phyloP scores from a whole-genome alignment of 2,329 filamentous ascomycete species.

The Pseudogymnoascus sp. region DNA sequence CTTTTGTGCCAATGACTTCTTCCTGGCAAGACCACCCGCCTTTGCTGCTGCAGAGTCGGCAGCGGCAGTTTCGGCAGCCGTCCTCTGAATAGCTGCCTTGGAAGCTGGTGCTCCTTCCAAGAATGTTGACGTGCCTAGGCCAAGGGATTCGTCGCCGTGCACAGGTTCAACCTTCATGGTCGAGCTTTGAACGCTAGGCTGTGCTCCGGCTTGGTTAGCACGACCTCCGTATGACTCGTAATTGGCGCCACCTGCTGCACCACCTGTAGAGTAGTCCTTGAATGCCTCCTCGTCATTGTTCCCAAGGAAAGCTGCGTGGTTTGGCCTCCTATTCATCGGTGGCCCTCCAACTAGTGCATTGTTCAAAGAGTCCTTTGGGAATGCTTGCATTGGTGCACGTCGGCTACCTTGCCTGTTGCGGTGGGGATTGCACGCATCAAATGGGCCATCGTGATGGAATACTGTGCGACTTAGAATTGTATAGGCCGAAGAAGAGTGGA shows the following conservation, averaged over 20 bases:
- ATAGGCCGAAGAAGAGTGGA: not conserved
- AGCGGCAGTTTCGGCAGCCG: conserved; percentile 52
- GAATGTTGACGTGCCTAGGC: conserved; percentile 90
- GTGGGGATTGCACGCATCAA: conserved; percentile 91
- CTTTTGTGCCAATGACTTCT: conserved; percentile 90
- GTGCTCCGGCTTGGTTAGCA: conserved; percentile 29
- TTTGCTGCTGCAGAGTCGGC: conserved; percentile 44
- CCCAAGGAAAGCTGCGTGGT: conserved; percentile 84
- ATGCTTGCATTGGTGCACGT: conserved; percentile 90
- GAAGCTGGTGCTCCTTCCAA: conserved; percentile 88
- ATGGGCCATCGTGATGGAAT: conserved; percentile 95
- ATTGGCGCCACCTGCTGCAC: conserved; percentile 30
- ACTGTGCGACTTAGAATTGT: conserved; percentile 42
- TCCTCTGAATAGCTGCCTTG: conserved; percentile 65
- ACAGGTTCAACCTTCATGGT: conserved; percentile 59
- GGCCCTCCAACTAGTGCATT: conserved; percentile 84
- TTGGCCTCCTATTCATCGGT: conserved; percentile 70
- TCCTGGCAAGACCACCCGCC: conserved; percentile 59
- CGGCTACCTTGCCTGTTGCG: conserved; percentile 78
- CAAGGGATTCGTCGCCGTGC: conserved; percentile 74
- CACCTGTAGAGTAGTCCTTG: conserved; percentile 55
- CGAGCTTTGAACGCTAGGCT: conserved; percentile 55
- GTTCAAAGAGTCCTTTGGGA: conserved; percentile 85
- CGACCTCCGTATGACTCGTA: conserved; percentile 34
- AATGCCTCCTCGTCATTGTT: conserved; percentile 74